Conservation (phyloP, 345 rosid genomes). For the Eucalyptus shirleyi region DNA sequence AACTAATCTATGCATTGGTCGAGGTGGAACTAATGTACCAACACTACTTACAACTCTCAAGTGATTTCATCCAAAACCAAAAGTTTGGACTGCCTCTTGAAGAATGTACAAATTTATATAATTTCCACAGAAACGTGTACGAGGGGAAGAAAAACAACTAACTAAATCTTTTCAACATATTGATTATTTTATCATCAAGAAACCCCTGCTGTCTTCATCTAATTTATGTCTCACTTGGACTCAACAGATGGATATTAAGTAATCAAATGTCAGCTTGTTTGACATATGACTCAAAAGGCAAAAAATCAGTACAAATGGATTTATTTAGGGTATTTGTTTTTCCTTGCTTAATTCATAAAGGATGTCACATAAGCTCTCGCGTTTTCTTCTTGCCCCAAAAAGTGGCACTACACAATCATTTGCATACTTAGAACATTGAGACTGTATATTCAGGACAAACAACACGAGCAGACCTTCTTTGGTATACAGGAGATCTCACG, state of each 20-base stretch:
- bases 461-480: slow-evolving; percentile 37
- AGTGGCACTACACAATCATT: background rate
- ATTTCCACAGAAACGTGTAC: background rate
- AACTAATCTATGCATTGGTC: background rate
- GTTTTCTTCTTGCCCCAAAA: background rate
- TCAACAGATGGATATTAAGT: background rate
- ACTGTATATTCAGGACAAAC: background rate
- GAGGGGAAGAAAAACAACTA: background rate
- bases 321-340: background rate
- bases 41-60: background rate
- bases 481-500: slow-evolving; percentile 41
- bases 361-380: background rate
- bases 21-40: background rate
- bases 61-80: background rate
- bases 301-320: background rate
- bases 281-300: background rate
- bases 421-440: background rate
- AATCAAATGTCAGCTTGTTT: background rate
- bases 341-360: background rate
- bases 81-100: background rate
- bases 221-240: background rate
- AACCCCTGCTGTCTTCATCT: background rate
- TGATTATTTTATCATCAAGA: background rate
- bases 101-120: background rate
- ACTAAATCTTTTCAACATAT: background rate